Conservation (phyloP, 257 asterid genomes). For the Solanum raphanifolium region DNA sequence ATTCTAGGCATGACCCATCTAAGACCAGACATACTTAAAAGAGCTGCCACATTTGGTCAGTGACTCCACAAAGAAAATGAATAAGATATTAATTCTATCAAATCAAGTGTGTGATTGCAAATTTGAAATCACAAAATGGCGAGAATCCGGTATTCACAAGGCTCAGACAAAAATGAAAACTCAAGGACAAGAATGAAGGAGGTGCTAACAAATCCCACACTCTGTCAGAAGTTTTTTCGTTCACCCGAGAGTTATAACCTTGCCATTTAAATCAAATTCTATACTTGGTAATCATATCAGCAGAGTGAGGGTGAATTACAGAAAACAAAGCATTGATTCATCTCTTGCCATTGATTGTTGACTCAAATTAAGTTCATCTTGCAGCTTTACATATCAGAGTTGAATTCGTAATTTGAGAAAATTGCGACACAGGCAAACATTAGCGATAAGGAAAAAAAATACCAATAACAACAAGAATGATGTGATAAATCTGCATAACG, state of each 20-base stretch:
- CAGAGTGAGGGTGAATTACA: not conserved
- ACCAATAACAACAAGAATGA: not conserved
- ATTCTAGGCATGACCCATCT: not conserved
- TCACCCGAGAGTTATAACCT: not conserved
- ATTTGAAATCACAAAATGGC: not conserved
- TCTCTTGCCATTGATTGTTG: not conserved
- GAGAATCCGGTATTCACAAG: not conserved
- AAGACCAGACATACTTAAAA: not conserved
- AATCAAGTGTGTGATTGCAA: not conserved
- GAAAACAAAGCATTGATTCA: not conserved
- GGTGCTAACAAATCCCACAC: not conserved
- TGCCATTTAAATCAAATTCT: not conserved
- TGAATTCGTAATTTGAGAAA: not conserved
- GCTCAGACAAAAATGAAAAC: not conserved
- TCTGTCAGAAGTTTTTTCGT: not conserved
- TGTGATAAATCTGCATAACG: not conserved
- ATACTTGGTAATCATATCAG: not conserved
- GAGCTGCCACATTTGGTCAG: not conserved
- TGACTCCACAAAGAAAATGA: not conserved
- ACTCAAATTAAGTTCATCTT: not conserved
- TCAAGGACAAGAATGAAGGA: not conserved
- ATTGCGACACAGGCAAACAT: not conserved
- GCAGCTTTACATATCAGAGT: not conserved
- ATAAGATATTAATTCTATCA: not conserved
- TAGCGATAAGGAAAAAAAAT: not conserved